Evolutionary conservation across 176 grass and related monocot species (phyloP).

Genomic region (sorghum (Sorghum bicolor)): DNA sequence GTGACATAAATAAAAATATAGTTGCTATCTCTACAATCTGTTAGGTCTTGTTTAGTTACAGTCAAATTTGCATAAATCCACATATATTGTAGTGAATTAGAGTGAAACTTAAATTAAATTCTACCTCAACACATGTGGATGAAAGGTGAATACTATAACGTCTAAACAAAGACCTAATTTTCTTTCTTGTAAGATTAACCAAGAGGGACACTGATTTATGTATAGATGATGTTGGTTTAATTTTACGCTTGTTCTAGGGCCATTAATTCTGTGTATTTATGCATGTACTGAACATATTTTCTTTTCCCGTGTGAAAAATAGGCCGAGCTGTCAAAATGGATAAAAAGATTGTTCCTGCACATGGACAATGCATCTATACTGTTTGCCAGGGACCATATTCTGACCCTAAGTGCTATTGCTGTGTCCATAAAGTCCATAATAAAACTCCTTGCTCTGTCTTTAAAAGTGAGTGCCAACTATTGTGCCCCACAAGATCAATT

Average conservation of each 20-base stretch:
- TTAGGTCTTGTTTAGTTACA: too few relatives aligned
- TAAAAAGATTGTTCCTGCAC: neutral
- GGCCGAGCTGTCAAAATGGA: neutral
- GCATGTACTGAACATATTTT: neutral
- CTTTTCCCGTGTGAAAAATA: neutral
- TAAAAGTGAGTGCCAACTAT: neutral
- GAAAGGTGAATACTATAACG: too few relatives aligned
- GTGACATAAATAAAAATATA: neutral
- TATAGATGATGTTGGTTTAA: neutral
- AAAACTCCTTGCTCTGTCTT: fast-evolving
- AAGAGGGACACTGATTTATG: neutral
- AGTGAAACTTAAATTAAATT: too few relatives aligned
- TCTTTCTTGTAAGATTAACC: neutral
- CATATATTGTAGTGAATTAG: too few relatives aligned
- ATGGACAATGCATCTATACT: neutral
- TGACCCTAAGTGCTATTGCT: neutral
- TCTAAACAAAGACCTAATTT: too few relatives aligned
- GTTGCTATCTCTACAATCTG: too few relatives aligned
- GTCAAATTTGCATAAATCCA: neutral
- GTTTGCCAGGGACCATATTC: neutral
- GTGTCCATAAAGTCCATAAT: neutral
- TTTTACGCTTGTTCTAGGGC: neutral
- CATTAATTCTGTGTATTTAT: neutral
- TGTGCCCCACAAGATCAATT: too few relatives aligned
- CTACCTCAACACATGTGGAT: too few relatives aligned